Conservation (phyloP, 805 yeast species). For the Candida jianshihensis region DNA sequence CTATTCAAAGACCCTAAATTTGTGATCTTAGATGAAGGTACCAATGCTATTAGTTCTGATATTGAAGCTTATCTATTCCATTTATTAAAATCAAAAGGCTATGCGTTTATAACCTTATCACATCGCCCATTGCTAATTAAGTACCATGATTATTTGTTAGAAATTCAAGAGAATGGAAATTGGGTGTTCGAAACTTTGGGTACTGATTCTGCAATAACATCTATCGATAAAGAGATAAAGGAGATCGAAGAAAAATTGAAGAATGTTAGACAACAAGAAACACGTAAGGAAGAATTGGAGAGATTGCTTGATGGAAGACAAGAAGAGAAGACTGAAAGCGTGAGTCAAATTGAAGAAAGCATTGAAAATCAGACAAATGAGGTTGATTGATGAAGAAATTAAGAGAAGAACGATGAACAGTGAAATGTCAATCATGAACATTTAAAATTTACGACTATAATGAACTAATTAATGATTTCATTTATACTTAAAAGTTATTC, state of each 20-base stretch:
- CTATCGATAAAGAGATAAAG: conserved; percentile 70
- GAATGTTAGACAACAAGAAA: conserved; percentile 51
- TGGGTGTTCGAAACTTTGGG: conserved; percentile 64
- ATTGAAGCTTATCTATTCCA: conserved; percentile 85
- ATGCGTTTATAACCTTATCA: conserved; percentile 74
- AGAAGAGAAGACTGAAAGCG: not conserved
- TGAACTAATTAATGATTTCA: not conserved
- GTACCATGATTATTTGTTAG: conserved; percentile 73
- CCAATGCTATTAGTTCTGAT: conserved; percentile 86
- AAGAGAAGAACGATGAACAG: no score
- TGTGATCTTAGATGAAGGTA: conserved; percentile 87
- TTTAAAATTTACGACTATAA: not conserved
- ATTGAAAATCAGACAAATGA: not conserved
- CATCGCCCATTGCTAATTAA: conserved; percentile 81
- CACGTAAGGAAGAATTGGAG: conserved; percentile 53
- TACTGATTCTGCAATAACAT: conserved; percentile 55
- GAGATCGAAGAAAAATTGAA: conserved; percentile 54
- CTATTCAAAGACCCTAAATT: conserved; percentile 74
- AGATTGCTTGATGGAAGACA: conserved; percentile 21
- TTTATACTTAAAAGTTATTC: not conserved
- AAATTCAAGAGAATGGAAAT: conserved; percentile 50
- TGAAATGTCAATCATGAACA: not conserved
- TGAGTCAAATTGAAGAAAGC: not conserved
- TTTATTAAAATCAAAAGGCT: conserved; percentile 56
- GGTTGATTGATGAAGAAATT: not conserved